These are phyloP conservation scores for Tricholoma sp. DNA, from an alignment of 768 basidiomycete species.

Conservation along the genomic window DNA sequence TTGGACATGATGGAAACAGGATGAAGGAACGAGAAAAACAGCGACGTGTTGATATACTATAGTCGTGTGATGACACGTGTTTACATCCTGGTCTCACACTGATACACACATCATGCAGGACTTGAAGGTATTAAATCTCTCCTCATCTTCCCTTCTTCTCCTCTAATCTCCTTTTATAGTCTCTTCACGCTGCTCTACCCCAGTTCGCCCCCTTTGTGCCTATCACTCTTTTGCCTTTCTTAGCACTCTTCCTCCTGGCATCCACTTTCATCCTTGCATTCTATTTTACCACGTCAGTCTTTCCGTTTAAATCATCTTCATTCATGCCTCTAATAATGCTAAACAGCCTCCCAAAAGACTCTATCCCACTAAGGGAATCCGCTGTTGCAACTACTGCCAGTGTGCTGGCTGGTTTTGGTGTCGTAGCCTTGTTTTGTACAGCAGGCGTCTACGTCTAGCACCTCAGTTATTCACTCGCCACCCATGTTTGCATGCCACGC, in stretches of 20 bases:
- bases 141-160: constrained; percentile 5
- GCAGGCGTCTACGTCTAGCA: constrained; percentile 79
- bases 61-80: constrained; percentile 16
- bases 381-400: constrained; percentile 71
- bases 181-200: constrained; percentile 60
- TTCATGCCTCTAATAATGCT: constrained; percentile 1
- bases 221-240: constrained; percentile 61
- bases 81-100: constrained; percentile 13
- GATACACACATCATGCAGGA: constrained; percentile 46
- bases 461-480: constrained; percentile 76
- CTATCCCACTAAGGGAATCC: constrained; percentile 56
- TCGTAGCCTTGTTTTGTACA: constrained; percentile 85
- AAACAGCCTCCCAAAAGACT: constrained; percentile 70
- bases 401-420: constrained; percentile 79
- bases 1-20: constrained; percentile 57
- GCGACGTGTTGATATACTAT: constrained; percentile 18
- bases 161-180: constrained; percentile 26
- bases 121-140: constrained; percentile 36
- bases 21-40: not conserved
- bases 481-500: constrained; percentile 68
- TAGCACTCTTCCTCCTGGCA: constrained; percentile 69
- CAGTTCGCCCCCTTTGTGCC: constrained; percentile 68
- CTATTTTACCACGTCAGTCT: constrained; percentile 80
- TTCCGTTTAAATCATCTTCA: constrained; percentile 4
- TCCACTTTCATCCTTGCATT: constrained; percentile 82